Percentiles rank a stretch among this genome's conserved stretches.
Conservation (phyloP, 257 asterid species). For the Petrea volubilis region DNA sequence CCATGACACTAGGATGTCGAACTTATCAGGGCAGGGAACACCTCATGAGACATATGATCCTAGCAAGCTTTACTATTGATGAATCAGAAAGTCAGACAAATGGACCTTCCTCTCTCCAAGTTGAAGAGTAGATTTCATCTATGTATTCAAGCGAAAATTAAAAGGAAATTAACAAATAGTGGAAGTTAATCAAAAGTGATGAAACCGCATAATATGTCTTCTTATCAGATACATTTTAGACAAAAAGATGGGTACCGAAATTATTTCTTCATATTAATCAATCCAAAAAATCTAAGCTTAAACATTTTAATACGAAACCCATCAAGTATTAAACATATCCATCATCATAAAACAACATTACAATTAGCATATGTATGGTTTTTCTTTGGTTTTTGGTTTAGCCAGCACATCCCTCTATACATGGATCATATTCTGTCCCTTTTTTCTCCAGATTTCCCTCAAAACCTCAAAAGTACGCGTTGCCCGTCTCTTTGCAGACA, state of each 20-base stretch:
- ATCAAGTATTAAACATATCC: constrained; percentile 5
- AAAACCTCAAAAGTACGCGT: constrained; percentile 12
- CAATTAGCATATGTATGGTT: neutral
- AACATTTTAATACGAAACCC: constrained; percentile 8
- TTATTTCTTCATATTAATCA: constrained; percentile 9
- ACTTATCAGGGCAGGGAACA: neutral
- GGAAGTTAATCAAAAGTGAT: neutral
- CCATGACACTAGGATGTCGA: neutral
- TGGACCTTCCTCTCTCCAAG: constrained; percentile 13
- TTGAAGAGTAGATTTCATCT: neutral
- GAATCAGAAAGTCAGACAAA: constrained; percentile 10
- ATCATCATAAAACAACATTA: neutral
- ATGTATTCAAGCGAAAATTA: neutral
- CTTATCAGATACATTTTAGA: neutral
- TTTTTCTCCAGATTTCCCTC: constrained; percentile 5
- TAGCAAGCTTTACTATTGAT: constrained; percentile 12
- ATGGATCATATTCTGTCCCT: neutral
- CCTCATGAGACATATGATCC: neutral
- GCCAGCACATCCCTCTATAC: constrained; percentile 8
- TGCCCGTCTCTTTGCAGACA: neutral
- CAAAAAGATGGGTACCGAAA: neutral
- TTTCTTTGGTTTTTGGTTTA: constrained; percentile 9
- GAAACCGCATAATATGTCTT: neutral
- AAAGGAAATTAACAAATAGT: neutral
- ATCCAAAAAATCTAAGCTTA: neutral